Percentiles rank a stretch among this genome's conserved stretches.
Conservation (phyloP, 225 moss, liverwort and hornwort genomes). For the Antitrichia curtipendula region DNA sequence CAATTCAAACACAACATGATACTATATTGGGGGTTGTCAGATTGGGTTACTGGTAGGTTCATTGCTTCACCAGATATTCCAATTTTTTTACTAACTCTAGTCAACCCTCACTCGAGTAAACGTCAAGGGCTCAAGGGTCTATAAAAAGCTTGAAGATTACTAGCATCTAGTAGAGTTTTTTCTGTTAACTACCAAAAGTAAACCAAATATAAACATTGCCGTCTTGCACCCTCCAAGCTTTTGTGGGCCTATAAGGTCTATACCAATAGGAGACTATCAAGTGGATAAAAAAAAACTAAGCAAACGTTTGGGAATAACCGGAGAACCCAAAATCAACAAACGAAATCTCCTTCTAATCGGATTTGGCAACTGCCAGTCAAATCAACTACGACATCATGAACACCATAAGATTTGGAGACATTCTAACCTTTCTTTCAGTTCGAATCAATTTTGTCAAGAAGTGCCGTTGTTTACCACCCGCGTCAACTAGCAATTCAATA, state of each 20-base stretch:
- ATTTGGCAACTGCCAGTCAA: background rate
- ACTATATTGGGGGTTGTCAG: background rate
- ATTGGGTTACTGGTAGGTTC: background rate
- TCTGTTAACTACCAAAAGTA: background rate
- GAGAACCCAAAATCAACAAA: background rate
- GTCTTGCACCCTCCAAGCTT: background rate
- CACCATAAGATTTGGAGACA: background rate
- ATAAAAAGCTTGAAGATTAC: background rate
- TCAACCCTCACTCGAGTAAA: background rate
- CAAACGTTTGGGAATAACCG: background rate
- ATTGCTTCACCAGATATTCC: background rate
- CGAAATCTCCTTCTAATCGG: background rate
- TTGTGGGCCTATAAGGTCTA: too few species aligned
- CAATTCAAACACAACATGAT: background rate
- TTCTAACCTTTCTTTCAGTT: conserved; percentile 32
- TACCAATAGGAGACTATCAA: too few species aligned
- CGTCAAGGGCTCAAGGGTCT: background rate
- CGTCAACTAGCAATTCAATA: conserved; percentile 17
- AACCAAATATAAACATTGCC: background rate
- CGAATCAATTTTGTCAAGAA: conserved; percentile 30
- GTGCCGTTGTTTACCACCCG: conserved; percentile 32
- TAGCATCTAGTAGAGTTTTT: background rate
- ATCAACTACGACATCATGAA: background rate
- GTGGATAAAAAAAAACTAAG: background rate
- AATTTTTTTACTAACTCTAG: background rate